phyloP scores from a whole-genome alignment of 768 basidiomycete species.

The Xerocomus brunneocitrinus region DNA sequence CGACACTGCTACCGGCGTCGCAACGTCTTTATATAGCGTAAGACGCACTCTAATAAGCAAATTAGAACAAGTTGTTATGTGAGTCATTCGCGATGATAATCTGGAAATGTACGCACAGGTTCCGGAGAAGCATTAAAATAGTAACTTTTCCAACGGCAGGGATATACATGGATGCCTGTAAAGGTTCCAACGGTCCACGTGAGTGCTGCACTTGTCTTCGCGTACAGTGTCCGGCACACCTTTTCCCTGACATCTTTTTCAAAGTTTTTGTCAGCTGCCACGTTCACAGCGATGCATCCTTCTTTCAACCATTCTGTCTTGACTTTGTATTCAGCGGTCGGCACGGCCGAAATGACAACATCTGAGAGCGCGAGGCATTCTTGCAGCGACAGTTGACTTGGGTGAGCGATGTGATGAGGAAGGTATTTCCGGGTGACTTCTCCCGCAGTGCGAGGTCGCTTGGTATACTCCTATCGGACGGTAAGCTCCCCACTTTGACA shows the following conservation, averaged over 20 bases:
- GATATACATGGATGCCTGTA: conserved; percentile 82
- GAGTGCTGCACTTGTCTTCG: conserved; percentile 3
- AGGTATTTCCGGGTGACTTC: conserved; percentile 58
- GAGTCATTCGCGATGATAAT: conserved; percentile 1
- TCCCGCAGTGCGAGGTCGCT: conserved; percentile 57
- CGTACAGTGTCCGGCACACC: conserved; percentile 40
- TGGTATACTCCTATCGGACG: conserved; percentile 75
- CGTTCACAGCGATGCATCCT: conserved; percentile 90
- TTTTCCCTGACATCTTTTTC: conserved; percentile 89
- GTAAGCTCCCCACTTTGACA: background rate
- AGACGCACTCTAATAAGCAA: conserved; percentile 25
- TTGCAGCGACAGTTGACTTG: conserved; percentile 61
- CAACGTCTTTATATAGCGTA: conserved; percentile 22
- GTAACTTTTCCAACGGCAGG: conserved; percentile 98
- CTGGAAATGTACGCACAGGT: conserved; percentile 57
- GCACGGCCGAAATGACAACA: conserved; percentile 93
- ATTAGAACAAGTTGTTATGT: background rate
- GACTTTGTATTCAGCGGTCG: conserved; percentile 78
- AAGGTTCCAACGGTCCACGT: background rate
- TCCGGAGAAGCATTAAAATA: conserved; percentile 94
- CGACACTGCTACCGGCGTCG: background rate
- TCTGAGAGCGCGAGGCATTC: conserved; percentile 84
- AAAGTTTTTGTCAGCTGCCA: conserved; percentile 95
- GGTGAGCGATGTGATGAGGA: conserved; percentile 78
- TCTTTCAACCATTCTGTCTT: conserved; percentile 88